Base-by-base conservation (phyloP, 2,329 filamentous ascomycete genomes). In the Cryphonectria japonica region DNA sequence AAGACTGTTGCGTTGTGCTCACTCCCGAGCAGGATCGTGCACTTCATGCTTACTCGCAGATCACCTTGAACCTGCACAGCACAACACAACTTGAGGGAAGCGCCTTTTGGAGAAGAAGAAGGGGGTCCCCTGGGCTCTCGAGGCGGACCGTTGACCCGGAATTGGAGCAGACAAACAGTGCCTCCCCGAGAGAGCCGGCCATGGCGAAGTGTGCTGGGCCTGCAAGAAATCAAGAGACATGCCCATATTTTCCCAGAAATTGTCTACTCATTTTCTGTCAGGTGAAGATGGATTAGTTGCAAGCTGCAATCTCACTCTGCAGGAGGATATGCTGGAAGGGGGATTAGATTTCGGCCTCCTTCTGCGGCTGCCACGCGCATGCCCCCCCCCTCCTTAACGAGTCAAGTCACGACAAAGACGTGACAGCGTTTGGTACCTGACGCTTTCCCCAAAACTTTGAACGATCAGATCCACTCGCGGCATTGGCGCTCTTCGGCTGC, bases 371-470 rank as follows among this genome's bases (percentile, higher is more conserved):
- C 54, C 54, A 16, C 54, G 29, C 7, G 14, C 52, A 54, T 9
- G 3, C 37, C 37, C 37, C 19, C 26, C 26, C 26, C 26, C 26
- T 26, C 26, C 26, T 26, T 26, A n/a, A 11, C 46, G 46, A 50
- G 46, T 50, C 46, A n/a, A n/a, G 16, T 16, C 41, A 43, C 34
- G 41, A 16, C 41, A 50, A 26, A 26, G 3, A 50, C 46, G n/a
- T 11, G 13, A 32, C 26, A 16, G 19, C 11, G 3, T 34, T 32
- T 52, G 41, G 67, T 68, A 52, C 67, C 67, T 68, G 67, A 52
- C 67, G 67, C 67, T 63, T 63, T 41, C 16, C 66, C 57, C 16
- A 62, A 68, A 63, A 46, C 16, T 22, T 32, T 37, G 13, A 59
- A 32, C 29, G 26, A 29, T 57, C 26, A 50, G 52, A 59, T 32